These are phyloP conservation scores for Solanum chmielewskii DNA, from an alignment of 257 asterid species.

Conservation along the genomic window DNA sequence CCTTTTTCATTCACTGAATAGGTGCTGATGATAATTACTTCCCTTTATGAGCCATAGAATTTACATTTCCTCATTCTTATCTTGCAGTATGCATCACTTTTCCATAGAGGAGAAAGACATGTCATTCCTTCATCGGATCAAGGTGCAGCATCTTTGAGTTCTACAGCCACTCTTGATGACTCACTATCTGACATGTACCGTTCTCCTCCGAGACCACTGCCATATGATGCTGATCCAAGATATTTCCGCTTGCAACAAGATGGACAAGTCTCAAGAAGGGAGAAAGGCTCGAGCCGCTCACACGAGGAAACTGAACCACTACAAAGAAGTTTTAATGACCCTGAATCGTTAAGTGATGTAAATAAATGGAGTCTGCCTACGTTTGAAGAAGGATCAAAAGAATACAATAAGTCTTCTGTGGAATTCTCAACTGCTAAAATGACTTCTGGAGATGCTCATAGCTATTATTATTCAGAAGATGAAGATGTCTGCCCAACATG, in stretches of 20 bases:
- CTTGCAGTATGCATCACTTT: constrained; percentile 62
- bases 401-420: constrained; percentile 28
- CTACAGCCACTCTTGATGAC: constrained; percentile 47
- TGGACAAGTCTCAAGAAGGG: constrained; percentile 63
- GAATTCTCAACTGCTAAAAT: constrained; percentile 41
- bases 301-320: constrained; percentile 75
- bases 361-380: constrained; percentile 47
- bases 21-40: neutral
- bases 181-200: constrained; percentile 72
- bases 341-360: constrained; percentile 39
- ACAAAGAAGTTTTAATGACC: constrained; percentile 52
- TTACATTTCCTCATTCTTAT: neutral
- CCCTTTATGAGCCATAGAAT: neutral
- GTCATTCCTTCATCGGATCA: constrained; percentile 42
- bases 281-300: constrained; percentile 67
- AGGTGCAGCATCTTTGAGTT: constrained; percentile 45
- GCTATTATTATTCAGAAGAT: constrained; percentile 59
- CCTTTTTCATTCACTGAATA: neutral
- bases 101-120: constrained; percentile 49
- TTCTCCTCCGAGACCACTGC: constrained; percentile 91
- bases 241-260: constrained; percentile 55
- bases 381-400: constrained; percentile 49
- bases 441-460: constrained; percentile 47
- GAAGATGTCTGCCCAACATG: constrained; percentile 98
- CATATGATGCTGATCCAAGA: constrained; percentile 83